Base-by-base conservation (phyloP, 192 early-diverging fungal genomes). In the Powellomyces hirtus region DNA sequence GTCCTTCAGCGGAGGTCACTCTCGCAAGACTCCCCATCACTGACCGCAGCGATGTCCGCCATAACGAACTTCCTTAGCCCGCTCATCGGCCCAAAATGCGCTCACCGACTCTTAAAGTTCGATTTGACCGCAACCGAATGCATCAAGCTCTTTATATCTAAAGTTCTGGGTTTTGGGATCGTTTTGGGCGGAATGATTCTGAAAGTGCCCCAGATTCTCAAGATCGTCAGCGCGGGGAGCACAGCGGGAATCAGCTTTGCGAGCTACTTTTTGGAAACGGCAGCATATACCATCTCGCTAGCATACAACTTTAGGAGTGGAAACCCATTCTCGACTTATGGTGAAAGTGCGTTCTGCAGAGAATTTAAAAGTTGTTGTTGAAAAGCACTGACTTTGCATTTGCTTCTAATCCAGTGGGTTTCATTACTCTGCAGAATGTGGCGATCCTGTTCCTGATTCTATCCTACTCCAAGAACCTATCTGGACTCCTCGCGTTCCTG, bases 151-250 rank as follows among this genome's bases (percentile, higher is more conserved):
- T 74, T 88, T 26, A 68, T 97, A 57, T 94, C 92, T 29, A 98
- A 98, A 72, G 92, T 88, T 0, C 89, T 99, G 14, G 92, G 95
- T 0, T 62, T 99, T 24, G 94, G 93, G n/a, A 94, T 99, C 58
- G 92, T 98, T n/a, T 66, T 89, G 4, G 94, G 91, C 40, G 91
- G 93, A n/a, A 88, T 91, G 35, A 87, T 98, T 37, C 86, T 98
- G 60, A 99, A 99, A 76, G 75, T 99, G 30, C 97, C 97, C 7
- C 96, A 99, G 79, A 95, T 99, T 34, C 72, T 93, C 72, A 99
- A 96, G 64, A 96, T 98, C 51, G 51, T 92, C 20, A 71, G 73
- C 24, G 79, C 87, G 37, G 60, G 77, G 52, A 91, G 90, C 31
- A 89, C 88, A 14, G 78, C 83, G 51, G 96, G 96, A 1, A 82